Conservation (phyloP, 345 rosid species). For the Brassica napus region Da-Ae NC_063450.1:30738501-30739000, state of each 20-base stretch:
- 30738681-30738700: background rate
- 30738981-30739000: too few species aligned
- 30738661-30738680: background rate
- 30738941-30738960: background rate
- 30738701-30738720: background rate
- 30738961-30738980: too few species aligned
- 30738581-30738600: too few species aligned
- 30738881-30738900: constrained; percentile 16
- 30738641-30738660: background rate
- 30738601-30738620: background rate
- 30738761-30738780: constrained; percentile 1
- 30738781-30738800: constrained; percentile 20
- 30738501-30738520: background rate
- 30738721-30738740: background rate
- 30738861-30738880: constrained; percentile 25
- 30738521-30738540: background rate
- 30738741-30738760: background rate
- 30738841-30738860: background rate
- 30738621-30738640: background rate
- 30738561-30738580: background rate
- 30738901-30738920: constrained; percentile 30
- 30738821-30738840: constrained; percentile 15
- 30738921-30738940: constrained; percentile 1
- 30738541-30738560: background rate
- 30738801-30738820: constrained; percentile 23